phyloP scores from a whole-genome alignment of 208 protist species.

The Perkinsela sp. region DNA sequence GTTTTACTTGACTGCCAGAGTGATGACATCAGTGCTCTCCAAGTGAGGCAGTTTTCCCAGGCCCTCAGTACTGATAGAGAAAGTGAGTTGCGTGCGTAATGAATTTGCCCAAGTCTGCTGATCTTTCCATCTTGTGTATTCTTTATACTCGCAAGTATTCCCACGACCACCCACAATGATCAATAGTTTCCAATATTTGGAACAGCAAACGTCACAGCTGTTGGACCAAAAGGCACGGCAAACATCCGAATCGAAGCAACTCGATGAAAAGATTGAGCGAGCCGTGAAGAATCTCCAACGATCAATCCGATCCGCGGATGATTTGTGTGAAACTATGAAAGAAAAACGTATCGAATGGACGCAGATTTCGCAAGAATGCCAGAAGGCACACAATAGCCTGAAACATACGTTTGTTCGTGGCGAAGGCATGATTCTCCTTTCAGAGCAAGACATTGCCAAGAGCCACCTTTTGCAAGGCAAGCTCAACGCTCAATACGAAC shows the following conservation, averaged over 20 bases:
- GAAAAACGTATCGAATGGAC: not conserved
- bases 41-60: no score
- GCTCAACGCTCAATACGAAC: not conserved
- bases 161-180: no score
- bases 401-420: not conserved
- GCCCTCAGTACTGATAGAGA: no score
- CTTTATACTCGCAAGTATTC: no score
- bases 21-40: no score
- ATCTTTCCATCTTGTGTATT: no score
- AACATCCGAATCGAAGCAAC: not conserved
- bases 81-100: no score
- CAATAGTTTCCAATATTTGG: not conserved
- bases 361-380: not conserved
- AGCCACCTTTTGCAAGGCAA: not conserved
- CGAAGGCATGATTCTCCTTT: not conserved
- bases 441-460: not conserved
- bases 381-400: not conserved
- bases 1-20: no score
- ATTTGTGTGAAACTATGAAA: not conserved
- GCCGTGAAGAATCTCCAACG: not conserved
- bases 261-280: not conserved
- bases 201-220: not conserved
- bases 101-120: no score
- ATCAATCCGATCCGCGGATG: not conserved
- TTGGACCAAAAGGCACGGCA: not conserved